Conservation (phyloP, 305 asterid species). For the Fraxinus sp. region DNA sequence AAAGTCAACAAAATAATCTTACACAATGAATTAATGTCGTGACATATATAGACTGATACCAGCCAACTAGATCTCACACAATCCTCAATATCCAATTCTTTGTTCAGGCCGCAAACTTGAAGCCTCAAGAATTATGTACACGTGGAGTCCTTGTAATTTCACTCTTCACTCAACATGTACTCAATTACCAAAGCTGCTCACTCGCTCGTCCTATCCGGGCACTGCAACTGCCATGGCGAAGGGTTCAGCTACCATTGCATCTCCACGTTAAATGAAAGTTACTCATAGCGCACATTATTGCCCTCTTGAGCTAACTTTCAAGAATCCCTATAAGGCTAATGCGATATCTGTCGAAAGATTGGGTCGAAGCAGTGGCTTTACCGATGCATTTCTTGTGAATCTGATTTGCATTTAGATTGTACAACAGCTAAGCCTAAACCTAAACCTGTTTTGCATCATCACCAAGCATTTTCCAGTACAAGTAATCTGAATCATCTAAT, state of each 20-base stretch:
- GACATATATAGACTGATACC: too few relatives aligned
- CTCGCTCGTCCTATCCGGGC: neutral
- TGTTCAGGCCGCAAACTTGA: neutral
- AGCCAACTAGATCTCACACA: neutral
- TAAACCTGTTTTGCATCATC: neutral
- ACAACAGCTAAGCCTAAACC: neutral
- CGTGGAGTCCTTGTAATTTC: neutral
- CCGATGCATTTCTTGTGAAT: neutral
- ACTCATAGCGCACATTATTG: slow-evolving; percentile 45
- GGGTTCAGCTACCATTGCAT: slow-evolving; percentile 67
- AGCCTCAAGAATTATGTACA: neutral
- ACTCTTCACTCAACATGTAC: neutral
- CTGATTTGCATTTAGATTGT: neutral
- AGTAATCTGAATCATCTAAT: neutral
- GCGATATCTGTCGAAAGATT: slow-evolving; percentile 44
- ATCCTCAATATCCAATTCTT: neutral
- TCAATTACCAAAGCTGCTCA: neutral
- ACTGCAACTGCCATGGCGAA: slow-evolving; percentile 42
- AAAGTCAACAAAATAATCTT: too few relatives aligned
- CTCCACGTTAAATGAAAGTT: slow-evolving; percentile 49
- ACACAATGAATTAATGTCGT: neutral
- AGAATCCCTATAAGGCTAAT: slow-evolving; percentile 42
- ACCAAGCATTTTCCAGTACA: neutral
- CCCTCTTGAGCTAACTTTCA: slow-evolving; percentile 45
- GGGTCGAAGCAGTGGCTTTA: slow-evolving; percentile 64